A percentile compares a stretch with the other conserved stretches of the same genome.
phyloP scores from a whole-genome alignment of 192 early-diverging fungal species.

The Geosiphon pyriformis region DNA sequence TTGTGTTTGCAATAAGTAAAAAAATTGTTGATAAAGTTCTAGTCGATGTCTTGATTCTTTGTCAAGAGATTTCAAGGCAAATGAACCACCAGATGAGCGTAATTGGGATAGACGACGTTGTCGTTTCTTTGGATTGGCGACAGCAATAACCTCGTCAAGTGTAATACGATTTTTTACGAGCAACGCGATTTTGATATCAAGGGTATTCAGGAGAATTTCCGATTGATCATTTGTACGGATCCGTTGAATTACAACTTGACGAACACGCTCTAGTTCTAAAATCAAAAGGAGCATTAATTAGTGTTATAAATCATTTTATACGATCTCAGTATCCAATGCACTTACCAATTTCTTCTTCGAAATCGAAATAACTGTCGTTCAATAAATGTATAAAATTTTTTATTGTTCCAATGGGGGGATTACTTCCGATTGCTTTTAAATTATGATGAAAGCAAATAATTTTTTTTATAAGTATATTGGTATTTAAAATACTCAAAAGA shows the following conservation, averaged over 20 bases:
- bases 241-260: slow-evolving; percentile 77
- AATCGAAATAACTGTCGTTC: slow-evolving; percentile 86
- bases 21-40: slow-evolving; percentile 87
- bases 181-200: slow-evolving; percentile 96
- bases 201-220: slow-evolving; percentile 72
- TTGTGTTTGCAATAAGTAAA: slow-evolving; percentile 96
- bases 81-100: slow-evolving; percentile 42
- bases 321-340: not conserved
- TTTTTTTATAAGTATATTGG: not conserved
- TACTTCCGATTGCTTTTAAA: slow-evolving; percentile 55
- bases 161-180: slow-evolving; percentile 93
- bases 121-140: slow-evolving; percentile 38
- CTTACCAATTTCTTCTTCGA: slow-evolving; percentile 85
- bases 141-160: slow-evolving; percentile 84
- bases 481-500: not conserved
- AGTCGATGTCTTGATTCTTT: slow-evolving; percentile 75
- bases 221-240: slow-evolving; percentile 87
- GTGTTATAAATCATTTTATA: not conserved
- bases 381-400: slow-evolving; percentile 85
- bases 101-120: slow-evolving; percentile 42
- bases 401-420: slow-evolving; percentile 74
- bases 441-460: not conserved
- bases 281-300: slow-evolving; percentile 13
- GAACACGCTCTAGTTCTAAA: slow-evolving; percentile 61
- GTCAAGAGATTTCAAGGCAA: slow-evolving; percentile 75